Base-by-base conservation (phyloP, 2,329 filamentous ascomycete species). In the Penicillium olsonii region DNA sequence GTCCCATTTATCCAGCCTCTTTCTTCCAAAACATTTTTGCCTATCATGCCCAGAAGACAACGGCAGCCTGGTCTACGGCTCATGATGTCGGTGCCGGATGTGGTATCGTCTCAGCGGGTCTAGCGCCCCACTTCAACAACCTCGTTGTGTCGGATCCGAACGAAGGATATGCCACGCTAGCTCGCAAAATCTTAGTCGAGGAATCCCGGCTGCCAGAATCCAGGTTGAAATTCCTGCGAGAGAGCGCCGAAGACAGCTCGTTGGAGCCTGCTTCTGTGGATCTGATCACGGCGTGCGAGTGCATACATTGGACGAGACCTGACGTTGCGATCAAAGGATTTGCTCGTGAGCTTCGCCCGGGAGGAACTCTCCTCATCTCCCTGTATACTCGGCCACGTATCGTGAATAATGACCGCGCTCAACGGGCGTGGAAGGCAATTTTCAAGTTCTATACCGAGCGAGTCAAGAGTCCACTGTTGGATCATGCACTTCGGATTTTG, bases 1-100 rank as follows among this genome's bases (percentile, higher is more conserved):
- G 45, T 6, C 45, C 45, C 17, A 17, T 48, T n/a, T 48, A 48
- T 6, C 45, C 45, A 33, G 2, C 45, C 33, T 48, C 45, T 2
- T 48, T 48, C 11, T 48, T 48, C 12, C 24, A 44, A 18, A 17
- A 31, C 10, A 27, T 38, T n/a, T 48, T 48, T 10, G 29, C 33
- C 33, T 48, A 48, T 15, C 45, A 48, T 24, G 22, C 39, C 18
- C 24, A 38, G 19, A 44, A 48, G 2, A 15, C 39, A 26, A 26
- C 18, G 2, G 20, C 34, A 14, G 15, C 31, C 5, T 48, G 45
- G 45, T 24, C 39, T 9, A 18, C 27, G 4, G 45, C 45, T 9
- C 45, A 48, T 22, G 45, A 48, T 9, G n/a, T 48, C 15, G 45
- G 45, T 9, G 40, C 45, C 11, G 45, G 45, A 17, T 48, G 45